A percentile compares a stretch with the other conserved stretches of the same genome.
These are phyloP conservation scores for Aspergillus amoenus DNA, from an alignment of 2,329 filamentous ascomycete species.

Conservation along the genomic window DNA sequence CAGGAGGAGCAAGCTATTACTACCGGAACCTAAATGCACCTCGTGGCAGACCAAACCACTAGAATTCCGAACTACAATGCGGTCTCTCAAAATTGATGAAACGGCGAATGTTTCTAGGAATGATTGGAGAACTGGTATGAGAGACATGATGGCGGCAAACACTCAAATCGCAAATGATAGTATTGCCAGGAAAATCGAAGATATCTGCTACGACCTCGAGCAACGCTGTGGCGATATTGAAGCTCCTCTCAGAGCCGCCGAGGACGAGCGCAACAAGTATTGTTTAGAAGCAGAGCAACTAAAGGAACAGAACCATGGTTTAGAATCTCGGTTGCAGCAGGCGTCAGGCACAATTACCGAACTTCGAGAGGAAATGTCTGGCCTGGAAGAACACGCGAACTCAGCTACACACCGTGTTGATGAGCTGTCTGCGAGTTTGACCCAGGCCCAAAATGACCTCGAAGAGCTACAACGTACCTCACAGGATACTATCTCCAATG, in stretches of 20 bases:
- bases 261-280: slow-evolving; percentile 33
- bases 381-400: slow-evolving; percentile 38
- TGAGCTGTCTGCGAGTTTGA: slow-evolving; percentile 34
- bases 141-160: slow-evolving; percentile 44
- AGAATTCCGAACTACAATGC: slow-evolving; percentile 12
- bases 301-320: slow-evolving; percentile 34
- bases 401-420: slow-evolving; percentile 39
- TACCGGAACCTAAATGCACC: slow-evolving; percentile 12
- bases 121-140: slow-evolving; percentile 53
- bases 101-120: slow-evolving; percentile 28
- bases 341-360: slow-evolving; percentile 36
- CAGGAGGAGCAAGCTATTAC: not conserved
- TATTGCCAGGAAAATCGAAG: slow-evolving; percentile 50
- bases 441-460: slow-evolving; percentile 37
- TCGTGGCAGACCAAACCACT: slow-evolving; percentile 16
- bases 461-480: slow-evolving; percentile 35
- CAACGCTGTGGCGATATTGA: slow-evolving; percentile 56
- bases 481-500: slow-evolving; percentile 26
- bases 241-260: slow-evolving; percentile 49
- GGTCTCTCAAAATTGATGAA: slow-evolving; percentile 13
- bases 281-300: slow-evolving; percentile 36
- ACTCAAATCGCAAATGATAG: slow-evolving; percentile 47
- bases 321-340: slow-evolving; percentile 39
- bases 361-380: slow-evolving; percentile 42
- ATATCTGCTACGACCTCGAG: slow-evolving; percentile 58